phyloP scores from a whole-genome alignment of 2,329 filamentous ascomycete genomes.

The Aphanocladium album region DNA sequence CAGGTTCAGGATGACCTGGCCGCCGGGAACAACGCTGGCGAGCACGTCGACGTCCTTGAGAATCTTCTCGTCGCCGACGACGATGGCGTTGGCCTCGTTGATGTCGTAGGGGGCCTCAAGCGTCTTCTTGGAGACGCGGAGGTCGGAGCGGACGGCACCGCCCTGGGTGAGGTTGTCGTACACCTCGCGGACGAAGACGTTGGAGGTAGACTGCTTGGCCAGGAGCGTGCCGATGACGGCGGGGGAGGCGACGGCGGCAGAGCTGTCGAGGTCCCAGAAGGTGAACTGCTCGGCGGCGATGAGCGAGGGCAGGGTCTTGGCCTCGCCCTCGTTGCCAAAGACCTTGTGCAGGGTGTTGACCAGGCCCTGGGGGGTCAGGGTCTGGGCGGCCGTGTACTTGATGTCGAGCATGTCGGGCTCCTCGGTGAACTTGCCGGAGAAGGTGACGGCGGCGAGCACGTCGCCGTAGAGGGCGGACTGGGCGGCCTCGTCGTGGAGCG shows the following conservation, averaged over 20 bases:
- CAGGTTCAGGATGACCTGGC: constrained; percentile 70
- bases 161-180: constrained; percentile 66
- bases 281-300: constrained; percentile 73
- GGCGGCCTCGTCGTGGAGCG: constrained; percentile 24
- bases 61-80: constrained; percentile 74
- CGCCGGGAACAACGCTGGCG: constrained; percentile 62
- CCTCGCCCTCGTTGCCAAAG: constrained; percentile 49
- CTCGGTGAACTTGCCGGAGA: constrained; percentile 62
- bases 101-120: constrained; percentile 82
- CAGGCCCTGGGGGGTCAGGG: constrained; percentile 51
- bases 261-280: constrained; percentile 88
- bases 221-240: constrained; percentile 51
- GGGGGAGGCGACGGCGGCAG: constrained; percentile 60
- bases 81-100: constrained; percentile 70
- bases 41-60: constrained; percentile 73
- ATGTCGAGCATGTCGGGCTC: constrained; percentile 68
- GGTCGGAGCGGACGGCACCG: constrained; percentile 76
- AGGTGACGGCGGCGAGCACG: constrained; percentile 77
- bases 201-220: constrained; percentile 67
- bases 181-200: constrained; percentile 56
- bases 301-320: constrained; percentile 35
- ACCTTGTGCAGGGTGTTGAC: constrained; percentile 46
- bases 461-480: constrained; percentile 83
- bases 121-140: constrained; percentile 75
- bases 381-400: constrained; percentile 75